Evolutionary conservation across 495 filamentous ascomycete genomes (phyloP).

Genomic region (Aspergillus sclerotioniger): DNA sequence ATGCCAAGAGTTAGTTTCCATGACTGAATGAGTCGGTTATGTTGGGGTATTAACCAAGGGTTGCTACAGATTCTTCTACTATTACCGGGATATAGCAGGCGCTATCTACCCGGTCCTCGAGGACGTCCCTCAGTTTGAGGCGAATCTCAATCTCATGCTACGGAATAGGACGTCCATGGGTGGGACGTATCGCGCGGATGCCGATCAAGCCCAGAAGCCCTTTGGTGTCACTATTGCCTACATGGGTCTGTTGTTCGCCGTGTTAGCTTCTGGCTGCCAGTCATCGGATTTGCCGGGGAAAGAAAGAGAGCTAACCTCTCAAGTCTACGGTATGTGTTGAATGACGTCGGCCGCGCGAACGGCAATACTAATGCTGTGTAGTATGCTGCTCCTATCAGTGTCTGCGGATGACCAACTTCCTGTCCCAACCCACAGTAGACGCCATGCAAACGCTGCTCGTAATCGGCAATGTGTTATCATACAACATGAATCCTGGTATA

Average conservation of each 20-base stretch:
- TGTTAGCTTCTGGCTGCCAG: slow-evolving; percentile 78
- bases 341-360: neutral
- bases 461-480: slow-evolving; percentile 60
- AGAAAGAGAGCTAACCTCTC: slow-evolving; percentile 56
- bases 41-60: neutral
- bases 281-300: slow-evolving; percentile 66
- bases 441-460: slow-evolving; percentile 58
- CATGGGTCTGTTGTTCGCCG: slow-evolving; percentile 72
- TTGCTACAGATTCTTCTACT: slow-evolving; percentile 60
- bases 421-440: slow-evolving; percentile 57
- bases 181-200: slow-evolving; percentile 40
- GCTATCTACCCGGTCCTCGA: slow-evolving; percentile 79
- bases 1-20: slow-evolving; percentile 59
- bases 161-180: slow-evolving; percentile 56
- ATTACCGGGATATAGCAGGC: slow-evolving; percentile 78
- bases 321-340: slow-evolving; percentile 50
- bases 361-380: slow-evolving; percentile 19
- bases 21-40: neutral
- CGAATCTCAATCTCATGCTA: slow-evolving; percentile 64
- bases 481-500: slow-evolving; percentile 65
- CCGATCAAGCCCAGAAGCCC: slow-evolving; percentile 36
- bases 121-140: slow-evolving; percentile 68
- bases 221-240: slow-evolving; percentile 63
- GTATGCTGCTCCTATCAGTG: slow-evolving; percentile 64
- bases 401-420: slow-evolving; percentile 60